These are phyloP conservation scores for Friedmanniomyces simplex DNA, from an alignment of 495 filamentous ascomycete species.

Conservation along the genomic window DNA sequence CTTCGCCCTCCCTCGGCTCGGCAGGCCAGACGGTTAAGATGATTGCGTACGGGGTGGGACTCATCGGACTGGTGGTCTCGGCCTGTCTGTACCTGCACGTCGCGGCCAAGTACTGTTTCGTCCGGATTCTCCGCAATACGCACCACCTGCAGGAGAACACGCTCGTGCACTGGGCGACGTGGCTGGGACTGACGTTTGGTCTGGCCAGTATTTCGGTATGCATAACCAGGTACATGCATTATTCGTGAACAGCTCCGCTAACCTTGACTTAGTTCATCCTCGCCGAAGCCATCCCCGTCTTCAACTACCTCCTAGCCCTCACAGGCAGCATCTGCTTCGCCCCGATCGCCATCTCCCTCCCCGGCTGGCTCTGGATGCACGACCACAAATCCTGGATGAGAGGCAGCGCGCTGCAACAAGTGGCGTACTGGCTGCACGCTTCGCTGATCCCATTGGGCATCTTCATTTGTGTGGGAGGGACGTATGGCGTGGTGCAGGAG, in stretches of 20 bases:
- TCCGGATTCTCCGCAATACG: constrained; percentile 30
- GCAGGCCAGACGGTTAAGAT: constrained; percentile 32
- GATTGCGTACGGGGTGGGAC: constrained; percentile 29
- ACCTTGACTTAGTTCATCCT: constrained; percentile 28
- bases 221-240: too few relatives aligned
- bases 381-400: constrained; percentile 33
- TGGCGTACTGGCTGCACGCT: constrained; percentile 22
- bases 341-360: constrained; percentile 31
- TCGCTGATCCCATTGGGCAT: constrained; percentile 24
- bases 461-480: constrained; percentile 32
- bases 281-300: constrained; percentile 31
- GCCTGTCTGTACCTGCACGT: constrained; percentile 21
- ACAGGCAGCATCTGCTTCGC: constrained; percentile 27
- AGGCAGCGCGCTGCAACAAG: constrained; percentile 21
- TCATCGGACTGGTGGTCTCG: constrained; percentile 22
- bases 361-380: constrained; percentile 40
- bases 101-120: constrained; percentile 32
- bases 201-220: constrained; percentile 17
- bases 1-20: constrained; percentile 28
- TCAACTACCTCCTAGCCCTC: constrained; percentile 30
- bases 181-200: constrained; percentile 27
- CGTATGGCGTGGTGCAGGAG: constrained; percentile 28
- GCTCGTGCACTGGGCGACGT: constrained; percentile 26
- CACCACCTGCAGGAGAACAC: constrained; percentile 31
- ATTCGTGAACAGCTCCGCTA: too few relatives aligned